Base-by-base conservation (phyloP, 352 stramenopile species). In the Globisporangium solare region DNA sequence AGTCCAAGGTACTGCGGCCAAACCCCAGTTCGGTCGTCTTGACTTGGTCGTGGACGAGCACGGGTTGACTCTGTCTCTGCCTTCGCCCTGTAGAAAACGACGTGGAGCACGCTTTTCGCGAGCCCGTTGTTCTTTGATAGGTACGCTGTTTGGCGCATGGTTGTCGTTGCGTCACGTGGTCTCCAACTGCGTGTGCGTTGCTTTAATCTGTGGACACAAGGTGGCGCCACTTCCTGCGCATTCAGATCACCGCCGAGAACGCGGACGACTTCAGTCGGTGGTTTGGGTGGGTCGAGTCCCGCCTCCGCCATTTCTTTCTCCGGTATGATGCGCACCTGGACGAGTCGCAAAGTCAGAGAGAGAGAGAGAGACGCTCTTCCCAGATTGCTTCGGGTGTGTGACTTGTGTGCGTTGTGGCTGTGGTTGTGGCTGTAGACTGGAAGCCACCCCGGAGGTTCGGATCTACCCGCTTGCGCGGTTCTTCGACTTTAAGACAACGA, bases 211-310 rank as follows among this genome's bases (percentile, higher is more conserved):
- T n/a, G 20, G 17, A 63, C 6, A 35, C 7, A 40, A 94, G 82
- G 51, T 84, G 66, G 51, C 87, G 86, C 32, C 85, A 95, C 35
- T 95, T 92, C 60, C 65, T 95, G 48, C 81, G 81, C 37, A 73
- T 95, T 4, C 76, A 93, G 56, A 74, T 95, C 43, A 87, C 77
- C 6, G 79, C 81, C 0, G 63, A 47, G 22, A 75, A 59, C 58
- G 58, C 69, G 2, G 64, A 86, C 46, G 68, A 75, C 24, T 94
- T 93, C 47, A 77, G 73, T 11, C 62, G 64, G 47, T 93, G 83
- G 85, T 92, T 96, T 67, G 80, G 83, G 13, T 96, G 87, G 87
- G 79, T 94, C 40, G 86, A 95, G 57, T 96, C 86, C 12, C 75
- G 85, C 11, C 63, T 96, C 39, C 78, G 87, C 6, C 78, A 89